Evolutionary conservation across 306 rosid species (phyloP).

Genomic region (Pueraria montana): DNA sequence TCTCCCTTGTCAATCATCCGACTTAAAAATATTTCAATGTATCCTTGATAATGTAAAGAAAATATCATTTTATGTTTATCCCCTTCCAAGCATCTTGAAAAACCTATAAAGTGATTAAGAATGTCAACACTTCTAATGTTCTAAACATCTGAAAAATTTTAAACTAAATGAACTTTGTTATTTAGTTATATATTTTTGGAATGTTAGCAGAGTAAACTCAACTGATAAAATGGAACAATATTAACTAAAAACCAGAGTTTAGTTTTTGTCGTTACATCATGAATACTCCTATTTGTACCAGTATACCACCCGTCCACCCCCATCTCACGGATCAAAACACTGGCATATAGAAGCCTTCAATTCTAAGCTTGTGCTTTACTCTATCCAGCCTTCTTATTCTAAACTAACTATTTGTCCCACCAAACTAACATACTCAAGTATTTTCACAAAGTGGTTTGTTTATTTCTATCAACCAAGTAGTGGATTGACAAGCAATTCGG

Average conservation of each 20-base stretch:
- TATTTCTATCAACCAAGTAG: neutral
- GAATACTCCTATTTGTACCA: neutral
- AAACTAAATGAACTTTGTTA: neutral
- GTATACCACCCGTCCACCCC: neutral
- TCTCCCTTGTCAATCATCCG: neutral
- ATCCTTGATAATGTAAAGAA: neutral
- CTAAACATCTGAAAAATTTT: neutral
- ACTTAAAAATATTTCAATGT: neutral
- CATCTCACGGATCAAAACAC: neutral
- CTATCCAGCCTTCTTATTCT: neutral
- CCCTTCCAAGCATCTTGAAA: neutral
- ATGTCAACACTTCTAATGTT: neutral
- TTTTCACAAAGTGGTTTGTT: neutral
- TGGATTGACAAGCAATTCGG: neutral
- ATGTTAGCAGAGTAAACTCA: neutral
- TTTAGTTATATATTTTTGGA: neutral
- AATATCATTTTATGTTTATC: neutral
- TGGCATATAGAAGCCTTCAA: neutral
- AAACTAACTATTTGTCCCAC: neutral
- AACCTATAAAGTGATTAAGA: neutral
- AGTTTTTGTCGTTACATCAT: conserved; percentile 1
- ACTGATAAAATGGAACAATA: neutral
- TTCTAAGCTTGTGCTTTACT: neutral
- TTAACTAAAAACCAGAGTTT: neutral
- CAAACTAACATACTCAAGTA: neutral